These are phyloP conservation scores for Fusarium tuaranense DNA, from an alignment of 2,329 filamentous ascomycete genomes.

Conservation along the genomic window DNA sequence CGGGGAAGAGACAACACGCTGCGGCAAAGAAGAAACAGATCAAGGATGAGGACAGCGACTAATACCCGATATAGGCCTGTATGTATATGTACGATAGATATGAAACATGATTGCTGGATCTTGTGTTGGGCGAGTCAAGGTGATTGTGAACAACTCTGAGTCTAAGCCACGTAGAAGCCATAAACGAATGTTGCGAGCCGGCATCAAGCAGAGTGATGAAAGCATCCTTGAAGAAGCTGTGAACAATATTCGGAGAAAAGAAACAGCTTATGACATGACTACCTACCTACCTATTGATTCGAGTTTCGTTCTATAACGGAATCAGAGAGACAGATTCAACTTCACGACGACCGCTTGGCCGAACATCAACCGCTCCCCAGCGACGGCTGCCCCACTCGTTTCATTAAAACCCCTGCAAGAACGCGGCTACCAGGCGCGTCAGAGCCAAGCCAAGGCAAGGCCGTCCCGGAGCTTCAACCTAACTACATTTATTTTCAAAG, in stretches of 20 bases:
- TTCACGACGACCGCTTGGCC: not conserved
- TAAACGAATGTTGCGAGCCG: not conserved
- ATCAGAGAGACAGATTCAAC: not conserved
- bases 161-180: not conserved
- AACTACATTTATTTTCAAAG: constrained; percentile 31
- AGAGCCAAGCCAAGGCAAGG: constrained; percentile 7
- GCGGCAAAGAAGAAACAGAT: constrained; percentile 23
- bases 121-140: not conserved
- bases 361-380: constrained; percentile 23
- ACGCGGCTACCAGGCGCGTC: constrained; percentile 41
- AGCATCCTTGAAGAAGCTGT: too few relatives aligned
- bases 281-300: not conserved
- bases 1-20: constrained; percentile 38
- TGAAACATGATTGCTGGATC: not conserved
- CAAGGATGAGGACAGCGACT: constrained; percentile 34
- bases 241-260: too few relatives aligned
- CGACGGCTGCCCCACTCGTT: constrained; percentile 25
- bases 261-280: too few relatives aligned
- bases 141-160: not conserved
- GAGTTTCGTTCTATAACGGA: not conserved
- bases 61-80: not conserved
- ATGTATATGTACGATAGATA: not conserved
- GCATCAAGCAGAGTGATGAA: not conserved
- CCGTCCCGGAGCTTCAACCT: constrained; percentile 16
- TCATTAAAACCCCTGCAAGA: constrained; percentile 44